Conservation (phyloP, 2,329 filamentous ascomycete species). For the Trichoderma koningii region DNA sequence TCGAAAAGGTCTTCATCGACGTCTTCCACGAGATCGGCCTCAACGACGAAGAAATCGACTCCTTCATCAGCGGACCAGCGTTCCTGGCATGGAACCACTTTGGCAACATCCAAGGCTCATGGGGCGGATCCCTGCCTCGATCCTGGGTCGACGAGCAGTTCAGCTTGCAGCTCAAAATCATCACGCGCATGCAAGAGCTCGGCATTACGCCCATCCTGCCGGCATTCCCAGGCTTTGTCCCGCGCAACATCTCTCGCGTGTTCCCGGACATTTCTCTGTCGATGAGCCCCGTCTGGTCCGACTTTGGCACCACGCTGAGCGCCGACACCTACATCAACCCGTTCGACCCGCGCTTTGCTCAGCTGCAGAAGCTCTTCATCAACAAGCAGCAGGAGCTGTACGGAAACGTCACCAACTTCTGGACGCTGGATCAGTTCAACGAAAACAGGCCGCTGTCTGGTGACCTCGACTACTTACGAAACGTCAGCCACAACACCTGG, state of each 20-base stretch:
- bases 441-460: conserved; percentile 53
- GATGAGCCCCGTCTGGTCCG: conserved; percentile 48
- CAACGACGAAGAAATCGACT: conserved; percentile 45
- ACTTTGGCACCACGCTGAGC: conserved; percentile 46
- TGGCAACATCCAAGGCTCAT: conserved; percentile 55
- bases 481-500: conserved; percentile 46
- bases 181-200: conserved; percentile 52
- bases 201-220: conserved; percentile 56
- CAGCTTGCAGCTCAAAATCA: conserved; percentile 50
- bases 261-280: conserved; percentile 48
- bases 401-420: conserved; percentile 51
- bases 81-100: conserved; percentile 57
- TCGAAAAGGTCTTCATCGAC: conserved; percentile 52
- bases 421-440: conserved; percentile 56
- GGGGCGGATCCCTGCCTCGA: conserved; percentile 47
- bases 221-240: conserved; percentile 53
- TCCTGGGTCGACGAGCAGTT: conserved; percentile 52
- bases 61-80: conserved; percentile 52
- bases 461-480: conserved; percentile 47
- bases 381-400: conserved; percentile 48
- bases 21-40: conserved; percentile 50
- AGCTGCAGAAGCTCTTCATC: conserved; percentile 50
- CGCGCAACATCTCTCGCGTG: conserved; percentile 43
- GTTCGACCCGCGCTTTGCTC: conserved; percentile 45
- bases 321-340: conserved; percentile 52